Evolutionary conservation across 257 asterid genomes (phyloP).

Genomic region (Scutellaria galericulata): DNA sequence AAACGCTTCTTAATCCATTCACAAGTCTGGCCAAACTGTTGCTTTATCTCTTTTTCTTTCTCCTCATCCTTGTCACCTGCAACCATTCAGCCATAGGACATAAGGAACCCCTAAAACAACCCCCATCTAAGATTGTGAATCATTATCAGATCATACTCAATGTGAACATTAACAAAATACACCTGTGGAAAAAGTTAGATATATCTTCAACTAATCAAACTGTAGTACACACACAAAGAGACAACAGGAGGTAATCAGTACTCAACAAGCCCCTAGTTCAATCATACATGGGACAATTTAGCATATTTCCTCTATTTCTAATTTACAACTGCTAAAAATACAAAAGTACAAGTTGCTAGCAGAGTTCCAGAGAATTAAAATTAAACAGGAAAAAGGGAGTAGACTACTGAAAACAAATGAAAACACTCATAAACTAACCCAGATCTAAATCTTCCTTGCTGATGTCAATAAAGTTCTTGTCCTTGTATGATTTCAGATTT

Average conservation of each 20-base stretch:
- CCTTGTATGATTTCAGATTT: constrained; percentile 83
- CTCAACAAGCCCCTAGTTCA: neutral
- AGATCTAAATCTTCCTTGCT: constrained; percentile 96
- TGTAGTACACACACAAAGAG: neutral
- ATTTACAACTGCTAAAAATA: constrained; percentile 4
- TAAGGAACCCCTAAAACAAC: constrained; percentile 29
- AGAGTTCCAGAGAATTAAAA: constrained; percentile 10
- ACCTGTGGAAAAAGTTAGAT: neutral
- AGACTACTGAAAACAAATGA: constrained; percentile 2
- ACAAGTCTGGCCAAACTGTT: constrained; percentile 84
- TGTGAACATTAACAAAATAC: constrained; percentile 9
- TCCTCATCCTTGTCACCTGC: constrained; percentile 93
- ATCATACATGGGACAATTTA: neutral
- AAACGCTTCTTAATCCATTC: constrained; percentile 90
- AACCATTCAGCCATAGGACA: constrained; percentile 24
- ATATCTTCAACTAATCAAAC: neutral
- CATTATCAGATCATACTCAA: constrained; percentile 18
- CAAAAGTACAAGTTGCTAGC: neutral
- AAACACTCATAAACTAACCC: constrained; percentile 58
- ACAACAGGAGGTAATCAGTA: neutral
- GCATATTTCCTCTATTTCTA: neutral
- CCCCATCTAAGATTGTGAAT: neutral
- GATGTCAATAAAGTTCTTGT: constrained; percentile 87
- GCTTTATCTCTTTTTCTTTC: constrained; percentile 81
- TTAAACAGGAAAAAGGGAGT: neutral